Evolutionary conservation across 257 asterid species (phyloP).

Genomic region (Fraxinus anomala): DNA sequence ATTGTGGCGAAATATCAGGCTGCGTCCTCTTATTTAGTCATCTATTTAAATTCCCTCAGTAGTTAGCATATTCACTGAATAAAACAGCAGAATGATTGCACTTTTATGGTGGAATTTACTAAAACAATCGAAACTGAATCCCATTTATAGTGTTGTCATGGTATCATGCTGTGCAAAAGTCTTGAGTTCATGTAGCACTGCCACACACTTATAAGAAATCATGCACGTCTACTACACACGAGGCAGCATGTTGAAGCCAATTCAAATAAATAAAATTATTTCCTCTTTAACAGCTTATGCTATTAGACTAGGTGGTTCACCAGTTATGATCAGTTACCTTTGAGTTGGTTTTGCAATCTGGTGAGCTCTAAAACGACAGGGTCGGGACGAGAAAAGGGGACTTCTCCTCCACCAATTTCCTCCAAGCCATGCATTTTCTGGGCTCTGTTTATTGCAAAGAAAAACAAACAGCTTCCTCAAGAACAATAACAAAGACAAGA

Average conservation of each 20-base stretch:
- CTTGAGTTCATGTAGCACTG: too few relatives aligned
- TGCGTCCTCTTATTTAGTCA: too few relatives aligned
- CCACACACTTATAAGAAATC: neutral
- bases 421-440: conserved; percentile 42
- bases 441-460: neutral
- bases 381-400: conserved; percentile 53
- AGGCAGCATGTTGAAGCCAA: neutral
- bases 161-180: too few relatives aligned
- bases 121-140: too few relatives aligned
- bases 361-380: conserved; percentile 76
- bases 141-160: too few relatives aligned
- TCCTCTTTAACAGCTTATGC: neutral
- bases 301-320: neutral
- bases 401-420: conserved; percentile 38
- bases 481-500: neutral
- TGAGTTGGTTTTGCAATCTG: conserved; percentile 73
- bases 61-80: too few relatives aligned
- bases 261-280: neutral
- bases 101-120: too few relatives aligned
- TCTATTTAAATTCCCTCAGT: too few relatives aligned
- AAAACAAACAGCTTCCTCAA: conserved; percentile 23
- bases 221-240: neutral
- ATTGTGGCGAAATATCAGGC: too few relatives aligned
- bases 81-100: too few relatives aligned
- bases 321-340: conserved; percentile 44